phyloP scores from a whole-genome alignment of 305 asterid species.

The Fraxinus sp. region DNA sequence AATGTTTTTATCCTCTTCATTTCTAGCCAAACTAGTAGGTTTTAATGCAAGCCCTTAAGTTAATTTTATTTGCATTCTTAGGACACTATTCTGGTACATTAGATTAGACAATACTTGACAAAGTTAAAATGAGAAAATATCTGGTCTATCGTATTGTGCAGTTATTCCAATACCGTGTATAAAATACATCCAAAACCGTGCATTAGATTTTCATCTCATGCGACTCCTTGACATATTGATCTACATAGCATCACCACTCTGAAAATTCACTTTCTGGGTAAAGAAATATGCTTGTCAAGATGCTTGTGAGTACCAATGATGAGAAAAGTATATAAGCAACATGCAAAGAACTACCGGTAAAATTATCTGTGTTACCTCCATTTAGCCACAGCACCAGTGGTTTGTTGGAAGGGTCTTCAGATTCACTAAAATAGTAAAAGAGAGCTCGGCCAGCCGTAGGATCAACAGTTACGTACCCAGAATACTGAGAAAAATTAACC shows the following conservation, averaged over 20 bases:
- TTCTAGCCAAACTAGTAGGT: not conserved
- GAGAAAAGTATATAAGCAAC: not conserved
- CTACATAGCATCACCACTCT: not conserved
- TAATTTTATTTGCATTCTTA: not conserved
- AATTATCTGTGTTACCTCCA: not conserved
- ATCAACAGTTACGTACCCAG: slow-evolving; percentile 56
- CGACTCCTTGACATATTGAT: not conserved
- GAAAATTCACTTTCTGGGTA: not conserved
- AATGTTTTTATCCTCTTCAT: not conserved
- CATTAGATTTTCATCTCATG: not conserved
- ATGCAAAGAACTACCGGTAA: not conserved
- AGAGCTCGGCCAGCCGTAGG: slow-evolving; percentile 52
- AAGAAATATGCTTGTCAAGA: not conserved
- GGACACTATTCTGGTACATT: not conserved
- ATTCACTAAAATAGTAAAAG: slow-evolving; percentile 55
- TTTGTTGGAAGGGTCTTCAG: slow-evolving; percentile 38
- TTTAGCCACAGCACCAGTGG: slow-evolving; percentile 69
- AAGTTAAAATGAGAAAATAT: not conserved
- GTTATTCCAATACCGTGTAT: not conserved
- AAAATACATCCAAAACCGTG: not conserved
- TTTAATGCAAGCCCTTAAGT: not conserved
- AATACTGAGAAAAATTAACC: slow-evolving; percentile 48
- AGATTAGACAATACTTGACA: not conserved
- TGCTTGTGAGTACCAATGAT: not conserved
- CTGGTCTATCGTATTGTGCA: not conserved